Percentiles rank a stretch among this genome's conserved stretches.
Conservation (phyloP, 805 yeast genomes). For the Metschnikowia lochheadii region DNA sequence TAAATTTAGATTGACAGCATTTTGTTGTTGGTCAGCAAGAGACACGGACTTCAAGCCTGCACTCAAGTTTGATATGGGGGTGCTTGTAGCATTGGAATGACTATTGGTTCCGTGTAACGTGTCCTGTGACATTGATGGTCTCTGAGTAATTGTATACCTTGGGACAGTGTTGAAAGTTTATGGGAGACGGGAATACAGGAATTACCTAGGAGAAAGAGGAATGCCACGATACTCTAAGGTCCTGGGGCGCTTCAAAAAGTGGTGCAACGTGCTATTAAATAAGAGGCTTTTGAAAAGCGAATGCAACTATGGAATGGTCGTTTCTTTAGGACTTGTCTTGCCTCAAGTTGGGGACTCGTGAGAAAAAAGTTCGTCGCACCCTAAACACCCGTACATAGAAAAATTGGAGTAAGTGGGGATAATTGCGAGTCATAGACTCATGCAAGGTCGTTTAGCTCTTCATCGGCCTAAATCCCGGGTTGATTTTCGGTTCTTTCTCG, state of each 20-base stretch:
- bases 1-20: conserved; percentile 38
- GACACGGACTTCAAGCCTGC: conserved; percentile 45
- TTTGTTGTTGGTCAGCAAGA: conserved; percentile 39
- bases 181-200: not conserved
- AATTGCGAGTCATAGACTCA: not conserved
- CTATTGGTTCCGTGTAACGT: conserved; percentile 2
- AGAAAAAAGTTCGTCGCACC: conserved; percentile 4
- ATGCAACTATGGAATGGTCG: not conserved
- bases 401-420: not conserved
- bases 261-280: not conserved
- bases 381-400: not conserved
- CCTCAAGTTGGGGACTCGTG: not conserved
- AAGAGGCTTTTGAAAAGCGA: not conserved
- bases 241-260: not conserved
- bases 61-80: conserved; percentile 42
- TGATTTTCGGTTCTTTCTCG: not conserved
- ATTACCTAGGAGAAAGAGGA: not conserved
- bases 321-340: not conserved
- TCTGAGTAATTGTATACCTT: not conserved
- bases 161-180: not conserved
- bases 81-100: conserved; percentile 2
- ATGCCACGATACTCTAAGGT: not conserved
- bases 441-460: not conserved
- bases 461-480: not conserved
- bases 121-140: conserved; percentile 1